phyloP scores from a whole-genome alignment of 2,329 filamentous ascomycete species.

The Pezicula carpinea region DNA sequence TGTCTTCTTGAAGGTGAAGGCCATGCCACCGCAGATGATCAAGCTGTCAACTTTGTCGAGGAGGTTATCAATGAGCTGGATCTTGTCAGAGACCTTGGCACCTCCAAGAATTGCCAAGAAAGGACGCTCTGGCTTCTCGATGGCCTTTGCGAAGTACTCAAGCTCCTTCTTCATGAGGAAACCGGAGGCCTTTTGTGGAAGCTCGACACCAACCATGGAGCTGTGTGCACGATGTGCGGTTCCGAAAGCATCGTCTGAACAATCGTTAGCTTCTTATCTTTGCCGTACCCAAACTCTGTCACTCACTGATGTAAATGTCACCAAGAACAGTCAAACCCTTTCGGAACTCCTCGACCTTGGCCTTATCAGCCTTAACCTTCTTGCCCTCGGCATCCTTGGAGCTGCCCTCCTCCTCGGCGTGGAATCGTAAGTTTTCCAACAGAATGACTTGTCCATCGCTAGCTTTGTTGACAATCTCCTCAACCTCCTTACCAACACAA shows the following conservation, averaged over 20 bases:
- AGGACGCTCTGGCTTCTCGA: conserved; percentile 87
- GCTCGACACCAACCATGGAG: conserved; percentile 96
- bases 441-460: conserved; percentile 79
- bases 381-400: conserved; percentile 91
- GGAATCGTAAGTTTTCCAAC: conserved; percentile 97
- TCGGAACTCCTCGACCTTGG: conserved; percentile 86
- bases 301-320: conserved; percentile 92
- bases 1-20: conserved; percentile 99
- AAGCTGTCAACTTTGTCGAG: conserved; percentile 97
- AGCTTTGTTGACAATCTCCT: conserved; percentile 83
- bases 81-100: conserved; percentile 99
- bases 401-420: conserved; percentile 96
- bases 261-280: conserved; percentile 11
- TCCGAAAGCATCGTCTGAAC: conserved; percentile 89
- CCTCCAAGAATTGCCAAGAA: conserved; percentile 98
- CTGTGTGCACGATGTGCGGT: conserved; percentile 98
- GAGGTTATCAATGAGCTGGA: conserved; percentile 98
- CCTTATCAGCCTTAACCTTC: conserved; percentile 97
- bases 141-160: conserved; percentile 96
- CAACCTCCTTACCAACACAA: conserved; percentile 83
- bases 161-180: conserved; percentile 99
- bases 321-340: conserved; percentile 91
- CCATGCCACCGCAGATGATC: conserved; percentile 96
- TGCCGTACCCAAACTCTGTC: not conserved
- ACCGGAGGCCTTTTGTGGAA: conserved; percentile 93